Conservation (phyloP, 2,329 filamentous ascomycete species). For the Paramyrothecium sp. region DNA sequence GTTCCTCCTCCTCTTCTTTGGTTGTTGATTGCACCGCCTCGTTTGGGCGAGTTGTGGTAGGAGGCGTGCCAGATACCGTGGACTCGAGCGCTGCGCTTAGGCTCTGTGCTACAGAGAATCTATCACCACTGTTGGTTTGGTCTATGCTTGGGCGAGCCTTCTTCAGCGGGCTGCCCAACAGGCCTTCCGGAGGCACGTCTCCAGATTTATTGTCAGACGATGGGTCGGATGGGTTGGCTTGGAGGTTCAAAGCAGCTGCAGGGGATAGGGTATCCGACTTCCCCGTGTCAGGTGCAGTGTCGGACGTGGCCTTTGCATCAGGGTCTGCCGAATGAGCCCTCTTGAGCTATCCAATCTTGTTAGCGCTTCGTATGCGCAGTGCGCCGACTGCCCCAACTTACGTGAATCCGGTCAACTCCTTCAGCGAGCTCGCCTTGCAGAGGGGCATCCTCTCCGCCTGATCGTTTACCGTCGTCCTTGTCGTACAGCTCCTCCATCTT, state of each 20-base stretch:
- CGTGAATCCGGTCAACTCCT: conserved; percentile 78
- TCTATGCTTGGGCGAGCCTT: conserved; percentile 65
- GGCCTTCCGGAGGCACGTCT: conserved; percentile 32
- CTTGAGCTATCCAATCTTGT: conserved; percentile 60
- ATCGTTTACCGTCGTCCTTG: conserved; percentile 56
- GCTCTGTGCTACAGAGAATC: conserved; percentile 25
- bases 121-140: conserved; percentile 19
- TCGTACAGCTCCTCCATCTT: conserved; percentile 67
- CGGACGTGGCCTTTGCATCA: conserved; percentile 40
- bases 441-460: conserved; percentile 70
- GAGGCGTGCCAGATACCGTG: conserved; percentile 20
- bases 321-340: conserved; percentile 75
- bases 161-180: conserved; percentile 71
- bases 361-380: conserved; percentile 8
- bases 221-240: neutral
- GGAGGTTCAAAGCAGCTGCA: neutral
- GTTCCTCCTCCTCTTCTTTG: conserved; percentile 38
- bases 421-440: conserved; percentile 75
- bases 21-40: conserved; percentile 15
- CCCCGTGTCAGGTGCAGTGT: conserved; percentile 33
- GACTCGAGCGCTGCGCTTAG: conserved; percentile 33
- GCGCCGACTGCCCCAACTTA: conserved; percentile 36
- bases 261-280: conserved; percentile 41
- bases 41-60: conserved; percentile 13
- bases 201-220: conserved; percentile 27